Evolutionary conservation across 2,329 filamentous ascomycete species (phyloP).

Genomic region (Fusarium sp.): DNA sequence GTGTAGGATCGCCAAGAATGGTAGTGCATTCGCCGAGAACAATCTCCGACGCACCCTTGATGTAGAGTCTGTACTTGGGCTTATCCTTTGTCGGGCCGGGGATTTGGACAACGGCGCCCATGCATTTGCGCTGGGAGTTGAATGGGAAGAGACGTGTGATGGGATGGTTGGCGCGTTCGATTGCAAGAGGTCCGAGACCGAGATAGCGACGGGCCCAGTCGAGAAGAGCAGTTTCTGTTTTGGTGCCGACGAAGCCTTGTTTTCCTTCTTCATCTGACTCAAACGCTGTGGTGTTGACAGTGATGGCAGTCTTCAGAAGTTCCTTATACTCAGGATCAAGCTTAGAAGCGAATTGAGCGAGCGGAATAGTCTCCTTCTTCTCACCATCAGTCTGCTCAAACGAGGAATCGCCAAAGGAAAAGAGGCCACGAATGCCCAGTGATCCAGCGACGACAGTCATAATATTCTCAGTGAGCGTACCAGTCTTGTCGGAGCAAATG

Average conservation of each 20-base stretch:
- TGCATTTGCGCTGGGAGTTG: constrained; percentile 66
- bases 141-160: constrained; percentile 65
- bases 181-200: constrained; percentile 59
- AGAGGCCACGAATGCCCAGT: constrained; percentile 24
- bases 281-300: constrained; percentile 70
- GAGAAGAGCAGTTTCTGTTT: constrained; percentile 67
- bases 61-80: constrained; percentile 60
- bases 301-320: constrained; percentile 49
- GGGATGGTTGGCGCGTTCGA: constrained; percentile 61
- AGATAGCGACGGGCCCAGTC: constrained; percentile 63
- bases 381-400: constrained; percentile 45
- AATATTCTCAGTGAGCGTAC: constrained; percentile 68
- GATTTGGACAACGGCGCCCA: constrained; percentile 66
- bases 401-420: constrained; percentile 59
- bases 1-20: constrained; percentile 67
- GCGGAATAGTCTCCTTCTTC: constrained; percentile 11
- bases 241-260: constrained; percentile 63
- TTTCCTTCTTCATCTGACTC: constrained; percentile 61
- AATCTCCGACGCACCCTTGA: constrained; percentile 70
- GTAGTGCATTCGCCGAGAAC: constrained; percentile 61
- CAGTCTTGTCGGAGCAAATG: constrained; percentile 76
- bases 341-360: constrained; percentile 23
- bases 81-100: constrained; percentile 47
- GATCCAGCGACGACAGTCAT: constrained; percentile 81
- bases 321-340: constrained; percentile 32